Evolutionary conservation across 306 rosid genomes (phyloP).

Genomic region (Lathyrus aphaca): DNA sequence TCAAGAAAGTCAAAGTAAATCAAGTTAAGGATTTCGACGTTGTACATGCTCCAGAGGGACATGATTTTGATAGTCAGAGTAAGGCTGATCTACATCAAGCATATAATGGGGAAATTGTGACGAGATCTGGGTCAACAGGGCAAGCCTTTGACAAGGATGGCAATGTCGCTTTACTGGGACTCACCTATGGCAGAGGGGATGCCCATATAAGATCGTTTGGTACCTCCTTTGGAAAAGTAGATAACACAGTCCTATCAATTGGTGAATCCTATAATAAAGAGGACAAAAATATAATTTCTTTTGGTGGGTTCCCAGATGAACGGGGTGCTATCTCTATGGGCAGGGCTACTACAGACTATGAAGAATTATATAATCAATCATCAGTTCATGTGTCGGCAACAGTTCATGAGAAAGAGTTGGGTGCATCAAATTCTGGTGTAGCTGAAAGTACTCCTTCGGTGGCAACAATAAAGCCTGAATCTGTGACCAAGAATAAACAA

Average conservation of each 20-base stretch:
- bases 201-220: slow-evolving; percentile 50
- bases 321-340: slow-evolving; percentile 59
- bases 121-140: slow-evolving; percentile 49
- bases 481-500: slow-evolving; percentile 56
- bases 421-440: slow-evolving; percentile 50
- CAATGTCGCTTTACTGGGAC: slow-evolving; percentile 52
- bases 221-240: slow-evolving; percentile 50
- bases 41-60: slow-evolving; percentile 44
- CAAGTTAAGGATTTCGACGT: slow-evolving; percentile 54
- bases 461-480: slow-evolving; percentile 54
- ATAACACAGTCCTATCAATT: slow-evolving; percentile 48
- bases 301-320: slow-evolving; percentile 70
- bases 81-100: slow-evolving; percentile 50
- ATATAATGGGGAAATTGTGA: slow-evolving; percentile 52
- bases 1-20: slow-evolving; percentile 61
- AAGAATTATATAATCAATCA: slow-evolving; percentile 58
- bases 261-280: slow-evolving; percentile 56
- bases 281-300: slow-evolving; percentile 56
- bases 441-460: slow-evolving; percentile 42
- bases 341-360: slow-evolving; percentile 55
- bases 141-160: slow-evolving; percentile 60
- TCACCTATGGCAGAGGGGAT: slow-evolving; percentile 54
- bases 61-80: slow-evolving; percentile 47
- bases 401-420: slow-evolving; percentile 51
- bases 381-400: slow-evolving; percentile 58